A percentile compares a stretch with the other conserved stretches of the same genome.
These are phyloP conservation scores for Paramecium primaurelia DNA, from an alignment of 73 alveolate genomes.

Conservation along the genomic window DNA sequence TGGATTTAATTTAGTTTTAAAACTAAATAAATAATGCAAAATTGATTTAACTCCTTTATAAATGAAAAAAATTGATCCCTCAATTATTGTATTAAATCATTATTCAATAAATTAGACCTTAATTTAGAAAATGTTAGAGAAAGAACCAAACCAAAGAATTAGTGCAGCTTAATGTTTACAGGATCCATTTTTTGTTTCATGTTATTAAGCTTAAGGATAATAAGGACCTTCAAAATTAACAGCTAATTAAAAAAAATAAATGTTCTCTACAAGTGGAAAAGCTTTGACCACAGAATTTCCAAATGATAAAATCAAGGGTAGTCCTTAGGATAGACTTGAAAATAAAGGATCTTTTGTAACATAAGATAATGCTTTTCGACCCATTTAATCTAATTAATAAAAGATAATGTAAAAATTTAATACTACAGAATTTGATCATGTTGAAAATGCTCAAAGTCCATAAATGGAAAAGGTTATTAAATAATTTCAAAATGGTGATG, in stretches of 20 bases:
- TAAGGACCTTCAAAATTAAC: neutral
- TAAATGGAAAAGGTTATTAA: neutral
- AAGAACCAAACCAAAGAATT: constrained; percentile 12
- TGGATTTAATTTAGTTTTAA: constrained; percentile 8
- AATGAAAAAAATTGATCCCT: neutral
- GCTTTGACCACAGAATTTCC: neutral
- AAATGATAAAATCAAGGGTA: neutral
- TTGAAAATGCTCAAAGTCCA: neutral
- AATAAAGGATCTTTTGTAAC: constrained; percentile 14
- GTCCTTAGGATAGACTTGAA: neutral
- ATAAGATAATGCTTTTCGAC: constrained; percentile 23
- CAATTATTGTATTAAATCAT: neutral
- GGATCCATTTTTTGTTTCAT: neutral
- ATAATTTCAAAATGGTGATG: neutral
- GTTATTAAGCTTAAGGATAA: neutral
- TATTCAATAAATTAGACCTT: neutral
- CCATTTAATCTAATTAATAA: neutral
- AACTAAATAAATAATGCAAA: constrained; percentile 18
- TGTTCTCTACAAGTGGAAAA: neutral
- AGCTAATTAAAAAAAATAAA: neutral
- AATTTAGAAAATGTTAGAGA: neutral
- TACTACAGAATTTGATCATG: neutral
- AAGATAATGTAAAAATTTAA: constrained; percentile 8
- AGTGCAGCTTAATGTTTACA: neutral
- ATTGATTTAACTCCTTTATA: neutral